These are phyloP conservation scores for Arxiozyma slooffiae DNA, from an alignment of 1,139 yeast genomes.

Conservation along the genomic window DNA sequence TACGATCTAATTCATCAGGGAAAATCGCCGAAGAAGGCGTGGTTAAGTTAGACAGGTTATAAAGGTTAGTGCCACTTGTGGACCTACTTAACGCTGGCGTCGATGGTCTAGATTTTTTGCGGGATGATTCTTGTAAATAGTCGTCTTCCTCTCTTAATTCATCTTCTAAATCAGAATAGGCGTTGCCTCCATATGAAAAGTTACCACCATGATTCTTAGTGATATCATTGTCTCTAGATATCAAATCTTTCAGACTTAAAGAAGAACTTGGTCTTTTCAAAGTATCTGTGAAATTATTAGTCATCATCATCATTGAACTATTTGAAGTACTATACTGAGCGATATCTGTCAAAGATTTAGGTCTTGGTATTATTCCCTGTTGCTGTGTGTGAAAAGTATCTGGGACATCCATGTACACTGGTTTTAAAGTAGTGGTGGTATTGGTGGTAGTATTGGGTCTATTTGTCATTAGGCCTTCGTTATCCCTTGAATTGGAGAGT, in stretches of 20 bases:
- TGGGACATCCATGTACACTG: constrained; percentile 17
- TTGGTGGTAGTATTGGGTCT: background rate
- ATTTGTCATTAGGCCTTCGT: background rate
- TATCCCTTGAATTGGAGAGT: constrained; percentile 6
- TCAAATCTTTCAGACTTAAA: constrained; percentile 17
- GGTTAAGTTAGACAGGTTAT: constrained; percentile 2
- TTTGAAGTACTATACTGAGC: constrained; percentile 3
- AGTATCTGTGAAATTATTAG: background rate
- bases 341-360: constrained; percentile 21
- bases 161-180: constrained; percentile 1
- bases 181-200: constrained; percentile 2
- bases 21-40: constrained; percentile 7
- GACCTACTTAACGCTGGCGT: constrained; percentile 23
- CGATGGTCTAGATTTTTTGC: constrained; percentile 20
- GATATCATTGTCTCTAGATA: constrained; percentile 20
- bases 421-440: too few relatives aligned
- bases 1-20: constrained; percentile 17
- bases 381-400: constrained; percentile 3
- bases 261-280: constrained; percentile 24
- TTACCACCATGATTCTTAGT: background rate
- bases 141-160: constrained; percentile 8
- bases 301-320: background rate
- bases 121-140: constrained; percentile 12
- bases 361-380: constrained; percentile 16
- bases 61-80: constrained; percentile 11